A percentile compares a stretch with the other conserved stretches of the same genome.
Conservation (phyloP, 257 asterid species). For the Lavandula angustifolia region DNA sequence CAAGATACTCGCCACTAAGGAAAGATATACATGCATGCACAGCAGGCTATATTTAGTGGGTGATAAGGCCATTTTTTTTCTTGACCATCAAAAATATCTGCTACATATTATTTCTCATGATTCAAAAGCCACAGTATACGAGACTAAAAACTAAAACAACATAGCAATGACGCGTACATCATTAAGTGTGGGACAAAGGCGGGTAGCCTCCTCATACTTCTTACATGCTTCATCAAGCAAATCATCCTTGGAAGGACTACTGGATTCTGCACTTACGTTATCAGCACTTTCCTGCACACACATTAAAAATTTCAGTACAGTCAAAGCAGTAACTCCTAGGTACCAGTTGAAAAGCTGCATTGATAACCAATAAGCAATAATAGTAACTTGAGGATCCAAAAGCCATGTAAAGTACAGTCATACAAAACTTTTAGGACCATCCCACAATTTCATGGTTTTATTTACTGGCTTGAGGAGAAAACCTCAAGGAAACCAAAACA, state of each 20-base stretch:
- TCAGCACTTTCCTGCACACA: constrained; percentile 98
- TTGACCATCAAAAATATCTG: not conserved
- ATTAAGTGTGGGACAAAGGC: constrained; percentile 91
- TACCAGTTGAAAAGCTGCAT: not conserved
- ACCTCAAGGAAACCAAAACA: not conserved
- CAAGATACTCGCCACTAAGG: not conserved
- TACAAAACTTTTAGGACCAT: constrained; percentile 15
- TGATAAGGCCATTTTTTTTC: not conserved
- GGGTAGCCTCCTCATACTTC: constrained; percentile 95
- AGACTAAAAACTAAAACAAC: constrained; percentile 15
- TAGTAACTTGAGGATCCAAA: constrained; percentile 19
- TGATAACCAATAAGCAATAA: constrained; percentile 16
- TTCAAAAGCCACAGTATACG: constrained; percentile 21
- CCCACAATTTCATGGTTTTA: constrained; percentile 4
- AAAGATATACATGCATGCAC: constrained; percentile 15
- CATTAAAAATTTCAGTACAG: constrained; percentile 17
- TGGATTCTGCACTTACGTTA: constrained; percentile 79
- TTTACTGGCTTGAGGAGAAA: constrained; percentile 29
- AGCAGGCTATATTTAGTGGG: not conserved
- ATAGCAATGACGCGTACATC: constrained; percentile 63
- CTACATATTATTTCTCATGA: constrained; percentile 21
- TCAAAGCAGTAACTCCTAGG: too few relatives aligned
- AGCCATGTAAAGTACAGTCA: constrained; percentile 10
- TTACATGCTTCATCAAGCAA: constrained; percentile 96
- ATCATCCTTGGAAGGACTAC: constrained; percentile 89